A percentile compares a stretch with the other conserved stretches of the same genome.
Conservation (phyloP, 179 eudicot genomes). For the Sideroxylon spinosum region DNA sequence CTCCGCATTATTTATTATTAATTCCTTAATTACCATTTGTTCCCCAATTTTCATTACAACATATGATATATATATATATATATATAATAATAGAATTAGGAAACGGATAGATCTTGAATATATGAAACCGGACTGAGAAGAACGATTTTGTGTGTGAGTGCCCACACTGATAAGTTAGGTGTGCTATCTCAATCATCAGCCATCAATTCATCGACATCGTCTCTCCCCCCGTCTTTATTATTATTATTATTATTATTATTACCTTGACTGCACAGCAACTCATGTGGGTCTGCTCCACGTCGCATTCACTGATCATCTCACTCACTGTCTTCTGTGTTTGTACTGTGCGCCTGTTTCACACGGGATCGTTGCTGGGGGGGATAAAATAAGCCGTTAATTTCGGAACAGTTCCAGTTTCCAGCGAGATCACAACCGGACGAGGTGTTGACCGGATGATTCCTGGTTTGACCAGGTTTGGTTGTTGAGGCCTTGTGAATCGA, state of each 20-base stretch:
- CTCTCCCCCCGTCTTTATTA: neutral
- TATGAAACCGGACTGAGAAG: neutral
- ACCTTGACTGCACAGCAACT: constrained; percentile 6
- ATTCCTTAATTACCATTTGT: neutral
- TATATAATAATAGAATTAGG: neutral
- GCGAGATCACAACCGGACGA: constrained; percentile 29
- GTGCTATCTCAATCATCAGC: constrained; percentile 24
- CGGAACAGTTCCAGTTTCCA: constrained; percentile 26
- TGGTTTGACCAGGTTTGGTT: constrained; percentile 22
- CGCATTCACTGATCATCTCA: neutral
- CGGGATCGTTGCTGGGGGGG: constrained; percentile 1
- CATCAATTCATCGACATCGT: constrained; percentile 4
- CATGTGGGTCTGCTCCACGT: neutral
- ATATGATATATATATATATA: too few species aligned
- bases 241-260: neutral
- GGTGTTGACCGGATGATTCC: constrained; percentile 27
- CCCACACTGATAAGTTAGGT: constrained; percentile 32
- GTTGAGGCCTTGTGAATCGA: neutral
- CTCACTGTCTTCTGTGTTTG: neutral
- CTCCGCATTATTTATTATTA: neutral
- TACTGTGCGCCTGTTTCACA: neutral
- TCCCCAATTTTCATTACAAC: neutral
- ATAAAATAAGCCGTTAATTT: constrained; percentile 23
- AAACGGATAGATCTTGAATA: neutral
- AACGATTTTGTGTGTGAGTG: constrained; percentile 31